These are phyloP conservation scores for Davidsoniella virescens DNA, from an alignment of 2,329 filamentous ascomycete species.

Conservation along the genomic window DNA sequence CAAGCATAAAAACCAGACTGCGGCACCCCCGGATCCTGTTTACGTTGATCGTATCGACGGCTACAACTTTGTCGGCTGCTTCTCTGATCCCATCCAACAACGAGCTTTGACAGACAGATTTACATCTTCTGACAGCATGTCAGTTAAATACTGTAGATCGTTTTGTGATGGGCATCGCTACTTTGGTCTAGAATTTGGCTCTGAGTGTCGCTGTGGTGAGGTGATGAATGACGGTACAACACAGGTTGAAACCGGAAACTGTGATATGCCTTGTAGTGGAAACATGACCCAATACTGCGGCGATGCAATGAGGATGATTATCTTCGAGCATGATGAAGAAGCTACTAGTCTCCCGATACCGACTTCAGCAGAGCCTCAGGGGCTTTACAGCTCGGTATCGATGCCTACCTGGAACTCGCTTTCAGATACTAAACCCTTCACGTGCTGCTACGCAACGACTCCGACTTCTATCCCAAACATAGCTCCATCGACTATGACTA, in stretches of 20 bases:
- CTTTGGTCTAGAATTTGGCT: slow-evolving; percentile 17
- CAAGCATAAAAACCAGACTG: slow-evolving; percentile 14
- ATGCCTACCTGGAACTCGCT: not conserved
- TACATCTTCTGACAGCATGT: slow-evolving; percentile 21
- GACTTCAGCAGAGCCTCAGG: not conserved
- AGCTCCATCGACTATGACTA: slow-evolving; percentile 2
- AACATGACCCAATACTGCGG: slow-evolving; percentile 22
- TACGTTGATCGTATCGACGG: slow-evolving; percentile 17
- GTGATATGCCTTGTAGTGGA: slow-evolving; percentile 21
- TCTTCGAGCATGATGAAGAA: slow-evolving; percentile 14
- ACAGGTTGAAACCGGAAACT: slow-evolving; percentile 19
- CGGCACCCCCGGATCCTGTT: slow-evolving; percentile 16
- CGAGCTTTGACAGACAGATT: slow-evolving; percentile 20
- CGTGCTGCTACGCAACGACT: not conserved
- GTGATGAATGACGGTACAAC: slow-evolving; percentile 19
- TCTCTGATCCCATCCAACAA: slow-evolving; percentile 19
- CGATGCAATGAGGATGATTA: slow-evolving; percentile 19
- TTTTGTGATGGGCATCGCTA: slow-evolving; percentile 20
- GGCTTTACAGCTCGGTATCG: not conserved
- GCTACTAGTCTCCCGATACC: too few species aligned
- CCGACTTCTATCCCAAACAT: not conserved
- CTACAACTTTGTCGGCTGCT: slow-evolving; percentile 24
- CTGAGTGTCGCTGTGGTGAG: slow-evolving; percentile 1
- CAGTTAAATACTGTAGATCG: slow-evolving; percentile 20
- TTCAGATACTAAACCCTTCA: not conserved